phyloP scores from a whole-genome alignment of 768 basidiomycete species.

The Naganishia vishniacii region DNA sequence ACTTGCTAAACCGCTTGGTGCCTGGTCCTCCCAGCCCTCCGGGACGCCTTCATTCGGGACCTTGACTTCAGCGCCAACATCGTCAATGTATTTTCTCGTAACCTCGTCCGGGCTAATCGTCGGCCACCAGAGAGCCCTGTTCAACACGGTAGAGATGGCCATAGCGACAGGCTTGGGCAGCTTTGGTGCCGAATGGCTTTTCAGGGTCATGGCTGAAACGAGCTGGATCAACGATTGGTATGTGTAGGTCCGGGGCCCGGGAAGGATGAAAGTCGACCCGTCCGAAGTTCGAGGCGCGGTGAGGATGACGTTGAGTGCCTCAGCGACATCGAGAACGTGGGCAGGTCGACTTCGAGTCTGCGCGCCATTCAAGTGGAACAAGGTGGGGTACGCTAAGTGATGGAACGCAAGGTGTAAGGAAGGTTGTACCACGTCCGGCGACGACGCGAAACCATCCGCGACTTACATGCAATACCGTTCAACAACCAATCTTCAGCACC shows the following conservation, averaged over 20 bases:
- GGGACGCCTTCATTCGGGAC: conserved; percentile 24
- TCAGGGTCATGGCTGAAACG: conserved; percentile 72
- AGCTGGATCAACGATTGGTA: conserved; percentile 59
- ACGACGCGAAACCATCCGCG: conserved; percentile 3
- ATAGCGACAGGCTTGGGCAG: conserved; percentile 70
- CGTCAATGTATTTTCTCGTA: conserved; percentile 76
- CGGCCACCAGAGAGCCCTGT: conserved; percentile 81
- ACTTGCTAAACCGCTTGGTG: conserved; percentile 12
- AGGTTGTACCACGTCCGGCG: background rate
- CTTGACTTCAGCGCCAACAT: conserved; percentile 53
- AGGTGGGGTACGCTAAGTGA: conserved; percentile 71
- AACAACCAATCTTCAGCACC: conserved; percentile 94
- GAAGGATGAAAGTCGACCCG: conserved; percentile 65
- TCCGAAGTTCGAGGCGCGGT: conserved; percentile 55
- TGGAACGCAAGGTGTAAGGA: conserved; percentile 11
- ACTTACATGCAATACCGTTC: conserved; percentile 83
- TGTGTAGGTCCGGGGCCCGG: conserved; percentile 81
- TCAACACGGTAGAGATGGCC: conserved; percentile 59
- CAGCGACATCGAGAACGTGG: conserved; percentile 90
- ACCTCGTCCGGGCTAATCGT: conserved; percentile 86
- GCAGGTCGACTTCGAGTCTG: conserved; percentile 83
- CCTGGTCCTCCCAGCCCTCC: conserved; percentile 34
- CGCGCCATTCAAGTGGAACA: conserved; percentile 88
- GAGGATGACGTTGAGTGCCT: conserved; percentile 74
- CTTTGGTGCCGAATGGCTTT: conserved; percentile 66